These are phyloP conservation scores for Yamagishiella unicocca DNA, from an alignment of 139 green algal species.

Conservation along the genomic window DNA sequence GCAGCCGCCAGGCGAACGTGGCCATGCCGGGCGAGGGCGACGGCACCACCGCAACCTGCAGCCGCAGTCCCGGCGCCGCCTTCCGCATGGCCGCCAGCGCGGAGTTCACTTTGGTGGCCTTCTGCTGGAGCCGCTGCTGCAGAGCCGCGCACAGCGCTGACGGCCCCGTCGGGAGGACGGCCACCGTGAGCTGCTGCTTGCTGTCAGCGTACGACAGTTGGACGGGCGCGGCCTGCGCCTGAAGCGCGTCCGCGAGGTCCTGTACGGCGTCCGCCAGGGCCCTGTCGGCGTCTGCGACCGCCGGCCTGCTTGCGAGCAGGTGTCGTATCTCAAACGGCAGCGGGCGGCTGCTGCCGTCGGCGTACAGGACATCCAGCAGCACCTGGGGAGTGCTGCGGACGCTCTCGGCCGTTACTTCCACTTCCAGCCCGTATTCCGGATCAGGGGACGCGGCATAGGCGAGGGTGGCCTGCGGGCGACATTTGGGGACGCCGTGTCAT, in stretches of 20 bases:
- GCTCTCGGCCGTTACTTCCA: background rate
- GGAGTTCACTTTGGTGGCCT: background rate
- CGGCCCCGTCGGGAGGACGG: background rate
- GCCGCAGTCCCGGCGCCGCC: constrained; percentile 10
- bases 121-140: background rate
- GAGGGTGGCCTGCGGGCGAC: background rate
- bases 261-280: background rate
- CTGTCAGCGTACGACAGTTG: background rate
- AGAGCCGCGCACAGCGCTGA: background rate
- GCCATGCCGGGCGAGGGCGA: background rate
- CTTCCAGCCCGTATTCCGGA: background rate
- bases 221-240: too few species aligned
- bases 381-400: constrained; percentile 7
- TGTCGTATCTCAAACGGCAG: constrained; percentile 4
- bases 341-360: background rate
- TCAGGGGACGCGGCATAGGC: background rate
- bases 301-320: constrained; percentile 6
- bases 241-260: background rate
- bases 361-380: background rate
- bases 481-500: background rate
- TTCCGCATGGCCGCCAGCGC: constrained; percentile 7
- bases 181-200: background rate
- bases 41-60: background rate
- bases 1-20: constrained; percentile 34
- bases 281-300: constrained; percentile 14